Conservation (phyloP, 306 rosid species). For the Sophora flavescens region DNA sequence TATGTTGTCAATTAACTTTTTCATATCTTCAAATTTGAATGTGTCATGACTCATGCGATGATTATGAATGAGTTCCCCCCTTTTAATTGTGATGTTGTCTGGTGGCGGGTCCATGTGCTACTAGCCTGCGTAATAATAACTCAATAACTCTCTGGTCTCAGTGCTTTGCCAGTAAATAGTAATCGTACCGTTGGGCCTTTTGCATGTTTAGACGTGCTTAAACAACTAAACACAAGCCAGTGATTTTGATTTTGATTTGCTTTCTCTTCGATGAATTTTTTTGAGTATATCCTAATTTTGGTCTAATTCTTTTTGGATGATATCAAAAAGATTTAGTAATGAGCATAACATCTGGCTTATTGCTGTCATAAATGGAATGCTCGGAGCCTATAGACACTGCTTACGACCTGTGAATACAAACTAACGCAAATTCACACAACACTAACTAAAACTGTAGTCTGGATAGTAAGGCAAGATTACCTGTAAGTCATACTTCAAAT, state of each 20-base stretch:
- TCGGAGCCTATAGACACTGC: not conserved
- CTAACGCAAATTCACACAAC: not conserved
- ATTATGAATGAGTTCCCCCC: constrained; percentile 31
- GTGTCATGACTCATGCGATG: not conserved
- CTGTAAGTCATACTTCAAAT: constrained; percentile 37
- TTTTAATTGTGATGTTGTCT: not conserved
- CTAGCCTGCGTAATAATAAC: too few relatives aligned
- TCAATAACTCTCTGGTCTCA: not conserved
- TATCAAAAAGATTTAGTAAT: too few relatives aligned
- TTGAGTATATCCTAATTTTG: too few relatives aligned
- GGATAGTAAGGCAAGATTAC: not conserved
- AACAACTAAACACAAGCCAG: not conserved
- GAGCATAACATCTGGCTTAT: not conserved
- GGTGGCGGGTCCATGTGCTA: constrained; percentile 4
- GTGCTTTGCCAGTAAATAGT: not conserved
- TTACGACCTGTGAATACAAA: not conserved
- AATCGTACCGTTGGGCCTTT: constrained; percentile 25
- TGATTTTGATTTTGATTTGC: not conserved
- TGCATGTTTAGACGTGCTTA: not conserved
- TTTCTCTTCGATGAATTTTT: too few relatives aligned
- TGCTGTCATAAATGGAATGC: too few relatives aligned
- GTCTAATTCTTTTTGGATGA: too few relatives aligned
- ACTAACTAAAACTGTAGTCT: not conserved
- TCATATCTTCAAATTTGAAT: constrained; percentile 20
- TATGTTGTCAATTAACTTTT: too few relatives aligned